Conservation (phyloP, 2,329 filamentous ascomycete species). For the Beauveria sp. region DNA sequence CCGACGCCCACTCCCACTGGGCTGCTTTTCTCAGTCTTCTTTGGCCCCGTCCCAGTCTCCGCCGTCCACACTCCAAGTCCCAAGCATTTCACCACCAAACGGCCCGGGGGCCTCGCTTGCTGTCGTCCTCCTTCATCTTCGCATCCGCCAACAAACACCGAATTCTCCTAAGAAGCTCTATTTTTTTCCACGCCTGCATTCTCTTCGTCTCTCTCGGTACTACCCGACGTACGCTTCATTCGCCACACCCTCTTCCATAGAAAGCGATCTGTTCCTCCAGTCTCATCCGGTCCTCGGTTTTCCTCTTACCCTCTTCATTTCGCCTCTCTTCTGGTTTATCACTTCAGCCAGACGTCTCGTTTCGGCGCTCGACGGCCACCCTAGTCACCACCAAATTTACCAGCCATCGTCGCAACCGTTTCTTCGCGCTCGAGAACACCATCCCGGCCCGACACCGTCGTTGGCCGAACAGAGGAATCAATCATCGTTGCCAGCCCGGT, state of each 20-base stretch:
- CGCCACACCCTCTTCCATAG: neutral
- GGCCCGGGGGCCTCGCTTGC: neutral
- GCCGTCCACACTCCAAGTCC: slow-evolving; percentile 12
- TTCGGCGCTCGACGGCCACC: neutral
- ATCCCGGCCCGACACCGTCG: neutral
- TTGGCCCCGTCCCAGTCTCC: neutral
- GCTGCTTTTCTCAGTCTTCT: too few relatives aligned
- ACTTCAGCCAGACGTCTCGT: neutral
- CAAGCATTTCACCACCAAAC: slow-evolving; percentile 3
- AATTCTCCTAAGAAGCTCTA: neutral
- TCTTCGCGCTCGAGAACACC: neutral
- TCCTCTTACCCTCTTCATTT: neutral
- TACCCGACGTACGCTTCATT: neutral
- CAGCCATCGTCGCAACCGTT: neutral
- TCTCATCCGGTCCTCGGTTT: neutral
- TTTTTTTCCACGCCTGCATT: neutral
- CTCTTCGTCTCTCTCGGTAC: neutral
- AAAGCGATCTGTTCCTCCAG: neutral
- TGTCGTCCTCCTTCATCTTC: neutral
- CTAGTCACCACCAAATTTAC: neutral
- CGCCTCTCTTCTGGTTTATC: neutral
- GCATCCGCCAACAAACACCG: neutral
- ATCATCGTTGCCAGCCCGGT: neutral
- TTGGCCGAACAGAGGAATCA: neutral
- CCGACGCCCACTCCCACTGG: neutral